Base-by-base conservation (phyloP, 2,329 filamentous ascomycete species). In the Trichoderma koningiopsis region DNA sequence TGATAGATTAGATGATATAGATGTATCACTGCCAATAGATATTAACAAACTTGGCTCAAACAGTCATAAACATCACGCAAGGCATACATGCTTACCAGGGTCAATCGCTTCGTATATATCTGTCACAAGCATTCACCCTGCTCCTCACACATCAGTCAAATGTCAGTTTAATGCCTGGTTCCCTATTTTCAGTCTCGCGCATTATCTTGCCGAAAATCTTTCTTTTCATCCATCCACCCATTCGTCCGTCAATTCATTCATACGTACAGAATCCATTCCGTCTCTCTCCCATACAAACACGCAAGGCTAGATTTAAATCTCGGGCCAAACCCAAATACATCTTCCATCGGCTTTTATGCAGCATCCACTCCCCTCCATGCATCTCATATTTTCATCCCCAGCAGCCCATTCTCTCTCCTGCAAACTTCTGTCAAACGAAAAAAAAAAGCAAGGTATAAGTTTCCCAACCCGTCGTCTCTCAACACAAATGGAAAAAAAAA, bases 161-260 rank as follows among this genome's bases (percentile, higher is more conserved):
- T 19, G 27, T 52, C 16, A 22, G 40, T 55, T 53, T 37, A 35
- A 35, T 35, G 33, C 33, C 8, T 13, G 7, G 29, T 29, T 16
- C 14, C 13, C 52, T 8, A 47, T 57, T 57, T 65, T 27, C 37
- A 56, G 29, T 43, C 35, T 47, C 33, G 52, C 62, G 56, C 43
- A 16, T 24, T 22, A 56, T 8, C 43, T 35, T 56, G 16, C 29
- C 16, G 10, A 24, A 24, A 37, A 2, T 8, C 16, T 43, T n/a
- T 37, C 40, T 33, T 22, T 43, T 27, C 43, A 61, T 55, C 65
- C 27, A 31, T 68, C 65, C 65, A 60, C 37, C 52, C 22, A 8
- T 49, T n/a, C 47, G 2, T 43, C 47, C 47, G 5, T 43, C 40
- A 43, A 43, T 57, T 4, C 64, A 53, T 67, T 49, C 74, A 64